Evolutionary conservation across 805 yeast genomes (phyloP).

Genomic region (Candida tallmaniae): DNA sequence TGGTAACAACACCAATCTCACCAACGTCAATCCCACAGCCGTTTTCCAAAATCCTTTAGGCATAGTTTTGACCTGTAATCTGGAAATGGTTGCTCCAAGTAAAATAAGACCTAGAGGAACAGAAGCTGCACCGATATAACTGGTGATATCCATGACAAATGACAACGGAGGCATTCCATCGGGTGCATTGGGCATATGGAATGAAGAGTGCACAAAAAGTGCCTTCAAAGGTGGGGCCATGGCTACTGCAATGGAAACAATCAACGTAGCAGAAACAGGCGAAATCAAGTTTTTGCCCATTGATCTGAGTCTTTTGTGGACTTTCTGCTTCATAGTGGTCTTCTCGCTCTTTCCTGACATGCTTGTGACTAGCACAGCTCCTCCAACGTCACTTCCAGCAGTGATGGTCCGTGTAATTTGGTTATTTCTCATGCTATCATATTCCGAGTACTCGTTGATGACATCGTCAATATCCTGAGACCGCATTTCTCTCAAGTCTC

Average conservation of each 20-base stretch:
- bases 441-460: conserved; percentile 44
- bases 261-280: conserved; percentile 71
- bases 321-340: conserved; percentile 3
- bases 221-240: conserved; percentile 88
- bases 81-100: conserved; percentile 83
- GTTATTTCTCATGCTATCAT: conserved; percentile 26
- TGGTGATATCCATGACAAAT: conserved; percentile 75
- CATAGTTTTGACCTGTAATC: conserved; percentile 55
- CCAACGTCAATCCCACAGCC: conserved; percentile 49
- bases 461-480: conserved; percentile 35
- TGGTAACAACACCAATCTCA: conserved; percentile 68
- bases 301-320: conserved; percentile 6
- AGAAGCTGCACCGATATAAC: conserved; percentile 79
- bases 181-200: conserved; percentile 68
- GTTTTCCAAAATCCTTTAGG: conserved; percentile 73
- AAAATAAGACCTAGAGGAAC: conserved; percentile 83
- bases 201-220: conserved; percentile 30
- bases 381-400: conserved; percentile 20
- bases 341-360: background rate
- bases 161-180: conserved; percentile 80
- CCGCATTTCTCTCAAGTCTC: conserved; percentile 10
- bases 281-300: conserved; percentile 51
- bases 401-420: conserved; percentile 15
- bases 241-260: conserved; percentile 59
- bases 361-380: conserved; percentile 2